Base-by-base conservation (phyloP, 1,139 yeast genomes). In the Diutina sp. region DNA sequence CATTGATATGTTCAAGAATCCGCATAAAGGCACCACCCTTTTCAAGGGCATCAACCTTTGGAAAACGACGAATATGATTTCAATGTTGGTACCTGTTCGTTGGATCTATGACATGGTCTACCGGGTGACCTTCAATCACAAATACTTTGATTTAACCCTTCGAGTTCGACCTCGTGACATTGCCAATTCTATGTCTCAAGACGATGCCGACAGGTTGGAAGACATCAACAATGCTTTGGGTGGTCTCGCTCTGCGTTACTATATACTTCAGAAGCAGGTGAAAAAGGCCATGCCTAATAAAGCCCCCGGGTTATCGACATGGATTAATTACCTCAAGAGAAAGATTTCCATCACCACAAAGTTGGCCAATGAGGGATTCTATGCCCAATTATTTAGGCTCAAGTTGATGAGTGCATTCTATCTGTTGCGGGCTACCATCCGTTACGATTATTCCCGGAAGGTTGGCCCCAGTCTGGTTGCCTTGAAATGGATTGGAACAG, bases 101-200 rank as follows among this genome's bases (percentile, higher is more conserved):
- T 61, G 63, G 63, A 38, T 53, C 41, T 61, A 61, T 45, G 62
- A 58, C 38, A 6, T 58, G 35, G 25, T 56, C n/a, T 58, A 57
- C 57, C 56, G 61, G 12, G 51, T 58, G 38, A 57, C 61, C 2
- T 29, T 57, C 35, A 61, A 61, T 55, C 54, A 58, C 25, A 29
- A 44, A 3, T 58, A 58, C 51, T 58, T 73, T 32, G 55, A 69
- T 55, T 58, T 72, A 6, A 64, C 71, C 7, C 62, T 71, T 63
- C 61, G 64, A 3, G 62, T 67, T 1, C 64, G 71, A 54, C 78
- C 79, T 6, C 60, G 77, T 53, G 72, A 68, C 46, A 69, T 76
- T 51, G 73, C 76, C 32, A 73, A 75, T 61, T 65, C 67, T 54
- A 62, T 75, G 51, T 53, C 64, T 6, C 65, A 65, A 1, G 52